Evolutionary conservation across 2,329 filamentous ascomycete species (phyloP).

Genomic region (Rutstroemia sp.): DNA sequence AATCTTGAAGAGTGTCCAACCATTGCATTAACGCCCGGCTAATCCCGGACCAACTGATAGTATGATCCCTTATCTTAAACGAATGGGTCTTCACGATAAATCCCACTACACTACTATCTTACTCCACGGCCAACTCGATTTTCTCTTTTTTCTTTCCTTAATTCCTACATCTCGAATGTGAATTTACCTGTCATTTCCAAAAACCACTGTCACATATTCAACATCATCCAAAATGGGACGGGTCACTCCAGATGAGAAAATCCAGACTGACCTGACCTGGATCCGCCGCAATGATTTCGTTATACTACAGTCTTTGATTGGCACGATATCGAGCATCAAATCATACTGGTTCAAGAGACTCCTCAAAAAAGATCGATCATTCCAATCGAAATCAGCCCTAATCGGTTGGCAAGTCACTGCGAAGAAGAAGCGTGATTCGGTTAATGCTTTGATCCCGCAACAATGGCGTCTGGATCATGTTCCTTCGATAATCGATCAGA

Average conservation of each 20-base stretch:
- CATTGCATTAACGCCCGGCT: background rate
- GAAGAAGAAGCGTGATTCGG: constrained; percentile 44
- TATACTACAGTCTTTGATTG: background rate
- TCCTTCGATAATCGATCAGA: constrained; percentile 37
- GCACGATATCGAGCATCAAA: background rate
- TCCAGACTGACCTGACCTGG: background rate
- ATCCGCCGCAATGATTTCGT: background rate
- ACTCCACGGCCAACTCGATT: too few relatives aligned
- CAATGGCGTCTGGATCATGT: constrained; percentile 44
- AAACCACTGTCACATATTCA: background rate
- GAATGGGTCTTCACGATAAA: too few relatives aligned
- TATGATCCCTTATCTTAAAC: background rate
- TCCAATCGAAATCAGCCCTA: background rate
- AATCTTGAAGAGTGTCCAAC: background rate
- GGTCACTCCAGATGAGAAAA: too few relatives aligned
- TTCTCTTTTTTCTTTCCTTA: background rate
- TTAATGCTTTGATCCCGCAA: constrained; percentile 45
- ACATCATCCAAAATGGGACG: background rate
- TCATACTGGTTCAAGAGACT: background rate
- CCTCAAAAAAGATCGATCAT: background rate
- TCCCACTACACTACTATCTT: too few relatives aligned
- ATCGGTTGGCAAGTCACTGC: constrained; percentile 42
- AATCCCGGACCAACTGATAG: background rate
- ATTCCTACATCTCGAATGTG: too few relatives aligned
- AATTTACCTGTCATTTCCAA: too few relatives aligned